Evolutionary conservation across 1,284 basidiomycete species (phyloP), one percentile per base, ranked within the genome.

Genomic region (Sanghuangporus sanghuang): DNA sequence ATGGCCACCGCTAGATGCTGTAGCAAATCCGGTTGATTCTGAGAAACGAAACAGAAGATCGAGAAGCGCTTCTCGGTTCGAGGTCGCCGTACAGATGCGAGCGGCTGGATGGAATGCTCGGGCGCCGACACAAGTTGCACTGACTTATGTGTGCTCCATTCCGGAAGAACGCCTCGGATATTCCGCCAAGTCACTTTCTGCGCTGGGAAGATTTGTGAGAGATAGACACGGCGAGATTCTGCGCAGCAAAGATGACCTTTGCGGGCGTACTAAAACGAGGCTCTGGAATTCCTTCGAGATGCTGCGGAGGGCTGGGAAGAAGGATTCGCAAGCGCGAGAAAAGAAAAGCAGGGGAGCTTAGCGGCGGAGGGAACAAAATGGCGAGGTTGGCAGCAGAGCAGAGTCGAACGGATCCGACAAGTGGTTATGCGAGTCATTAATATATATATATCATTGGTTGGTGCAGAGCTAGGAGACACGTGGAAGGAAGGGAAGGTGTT

Each of bases 381-480:
- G 53, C 35, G 53, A 38, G 18, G 27, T 32, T 32, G 48, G 48
- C 48, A 49, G 14, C 9, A 8, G 53, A 32, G 32, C 53, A 65
- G 67, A 53, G 52, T 57, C 49, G 54, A 38, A 54, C 48, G 50
- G 35, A 40, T 53, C 59, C 16, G 53, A 42, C 14, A 35, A 57
- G 36, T 21, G 39, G 35, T 14, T 12, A 36, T 56, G 32, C 11
- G 27, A 38, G 39, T 23, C n/a, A 11, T 1, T 14, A 32, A 0
- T 18, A 16, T 61, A 44, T 53, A 55, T 23, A 36, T 44, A 39
- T n/a, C 23, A 44, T 32, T 50, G 18, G 23, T 61, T 52, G 14
- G 18, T 27, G 27, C 48, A 38, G 32, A 32, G 36, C 12, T 38
- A n/a, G 53, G 32, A n/a, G 11, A 54, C 53, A 54, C 7, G 16